Conservation (phyloP, 495 filamentous ascomycete genomes). For the Aspergillus leporis region DNA sequence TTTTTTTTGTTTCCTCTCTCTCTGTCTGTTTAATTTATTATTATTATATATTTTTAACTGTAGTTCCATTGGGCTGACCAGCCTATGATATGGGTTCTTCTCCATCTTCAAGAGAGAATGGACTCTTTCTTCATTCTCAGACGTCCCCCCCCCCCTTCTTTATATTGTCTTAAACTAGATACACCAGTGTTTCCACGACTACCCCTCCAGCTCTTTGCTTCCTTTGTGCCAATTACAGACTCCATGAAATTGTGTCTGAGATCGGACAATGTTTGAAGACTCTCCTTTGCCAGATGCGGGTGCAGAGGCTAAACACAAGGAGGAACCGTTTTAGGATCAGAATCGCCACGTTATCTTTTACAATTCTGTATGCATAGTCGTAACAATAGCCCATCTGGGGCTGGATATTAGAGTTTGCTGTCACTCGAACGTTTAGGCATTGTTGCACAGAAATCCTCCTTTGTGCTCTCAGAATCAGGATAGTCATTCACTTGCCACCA, state of each 20-base stretch:
- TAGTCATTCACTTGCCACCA: not conserved
- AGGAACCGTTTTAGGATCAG: not conserved
- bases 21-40: conserved; percentile 8
- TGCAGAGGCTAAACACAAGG: not conserved
- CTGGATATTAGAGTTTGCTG: not conserved
- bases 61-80: conserved; percentile 4
- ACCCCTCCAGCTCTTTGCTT: conserved; percentile 7
- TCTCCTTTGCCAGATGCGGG: not conserved
- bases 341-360: not conserved
- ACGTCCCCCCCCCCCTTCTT: conserved; percentile 1
- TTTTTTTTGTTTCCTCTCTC: conserved; percentile 12
- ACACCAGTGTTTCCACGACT: conserved; percentile 15
- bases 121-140: not conserved
- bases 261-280: not conserved
- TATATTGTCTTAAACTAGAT: not conserved
- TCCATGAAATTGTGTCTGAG: conserved; percentile 2
- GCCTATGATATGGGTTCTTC: not conserved
- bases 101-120: not conserved
- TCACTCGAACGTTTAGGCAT: not conserved
- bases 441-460: conserved; percentile 4
- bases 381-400: not conserved
- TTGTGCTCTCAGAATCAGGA: not conserved
- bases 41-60: conserved; percentile 7
- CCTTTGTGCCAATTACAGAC: conserved; percentile 21
- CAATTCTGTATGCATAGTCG: not conserved